These are phyloP conservation scores for Lentithecium fluviatile DNA, from an alignment of 495 filamentous ascomycete species.

Conservation along the genomic window DNA sequence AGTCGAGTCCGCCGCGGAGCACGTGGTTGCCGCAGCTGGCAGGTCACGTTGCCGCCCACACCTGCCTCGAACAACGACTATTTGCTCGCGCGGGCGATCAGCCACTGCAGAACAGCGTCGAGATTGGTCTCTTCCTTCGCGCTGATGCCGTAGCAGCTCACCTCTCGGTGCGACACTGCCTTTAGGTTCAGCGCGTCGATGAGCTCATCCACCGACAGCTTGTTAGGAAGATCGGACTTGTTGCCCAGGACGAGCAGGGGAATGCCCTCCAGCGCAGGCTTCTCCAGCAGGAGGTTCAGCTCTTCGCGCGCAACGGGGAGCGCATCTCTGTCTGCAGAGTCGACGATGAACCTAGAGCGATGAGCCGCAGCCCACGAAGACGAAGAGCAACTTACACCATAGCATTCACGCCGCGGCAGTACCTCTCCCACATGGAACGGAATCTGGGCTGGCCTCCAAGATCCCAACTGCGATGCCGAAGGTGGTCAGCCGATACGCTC, in stretches of 20 bases:
- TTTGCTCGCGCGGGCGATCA: constrained; percentile 81
- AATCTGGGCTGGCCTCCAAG: constrained; percentile 95
- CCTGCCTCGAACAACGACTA: constrained; percentile 36
- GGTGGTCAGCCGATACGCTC: constrained; percentile 31
- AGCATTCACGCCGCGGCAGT: constrained; percentile 95
- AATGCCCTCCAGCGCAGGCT: constrained; percentile 82
- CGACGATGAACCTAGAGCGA: constrained; percentile 76
- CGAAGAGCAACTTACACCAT: constrained; percentile 67
- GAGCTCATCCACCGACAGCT: constrained; percentile 87
- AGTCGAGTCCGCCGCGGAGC: not conserved
- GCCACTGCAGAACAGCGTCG: constrained; percentile 94
- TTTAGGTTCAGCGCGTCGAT: constrained; percentile 92
- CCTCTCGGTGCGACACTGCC: constrained; percentile 84
- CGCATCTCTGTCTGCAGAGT: constrained; percentile 78
- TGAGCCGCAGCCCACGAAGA: constrained; percentile 23
- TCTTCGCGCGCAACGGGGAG: constrained; percentile 89
- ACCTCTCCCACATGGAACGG: constrained; percentile 98
- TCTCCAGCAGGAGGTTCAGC: constrained; percentile 82
- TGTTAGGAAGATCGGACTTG: constrained; percentile 88
- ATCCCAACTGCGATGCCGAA: constrained; percentile 68
- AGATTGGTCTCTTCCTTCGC: constrained; percentile 98
- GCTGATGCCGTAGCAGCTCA: constrained; percentile 98
- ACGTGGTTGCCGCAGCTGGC: not conserved
- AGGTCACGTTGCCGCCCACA: constrained; percentile 6
- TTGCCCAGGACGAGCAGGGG: constrained; percentile 96